Conservation (phyloP, 257 asterid species). For the Salvia splendens region DNA sequence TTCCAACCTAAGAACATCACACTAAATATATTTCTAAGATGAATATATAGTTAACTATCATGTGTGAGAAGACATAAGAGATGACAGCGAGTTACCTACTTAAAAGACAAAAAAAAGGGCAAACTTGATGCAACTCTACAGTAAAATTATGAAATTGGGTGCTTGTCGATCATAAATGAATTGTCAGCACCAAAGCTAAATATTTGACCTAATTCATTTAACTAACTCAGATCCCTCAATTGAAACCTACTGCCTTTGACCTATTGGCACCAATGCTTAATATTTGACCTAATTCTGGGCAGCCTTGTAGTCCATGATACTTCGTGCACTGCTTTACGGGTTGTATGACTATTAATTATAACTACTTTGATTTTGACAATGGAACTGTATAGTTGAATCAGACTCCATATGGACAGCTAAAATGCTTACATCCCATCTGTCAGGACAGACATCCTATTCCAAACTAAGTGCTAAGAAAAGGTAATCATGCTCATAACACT, state of each 20-base stretch:
- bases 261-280: background rate
- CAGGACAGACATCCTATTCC: constrained; percentile 3
- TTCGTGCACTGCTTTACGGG: background rate
- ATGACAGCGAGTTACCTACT: background rate
- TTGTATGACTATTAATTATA: background rate
- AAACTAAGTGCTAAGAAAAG: background rate
- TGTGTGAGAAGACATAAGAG: background rate
- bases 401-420: background rate
- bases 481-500: background rate
- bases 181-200: background rate
- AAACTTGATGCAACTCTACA: background rate
- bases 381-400: background rate
- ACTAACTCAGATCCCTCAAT: background rate
- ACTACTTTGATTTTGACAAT: background rate
- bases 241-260: background rate
- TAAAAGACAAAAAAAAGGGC: background rate
- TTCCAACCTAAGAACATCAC: constrained; percentile 6
- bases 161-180: background rate
- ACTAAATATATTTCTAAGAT: background rate
- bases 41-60: background rate
- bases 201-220: background rate
- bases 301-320: background rate
- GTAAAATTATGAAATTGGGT: background rate
- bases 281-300: background rate
- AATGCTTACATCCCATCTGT: background rate